Base-by-base conservation (phyloP, 305 asterid species). In the Fraxinus dipetala region DNA sequence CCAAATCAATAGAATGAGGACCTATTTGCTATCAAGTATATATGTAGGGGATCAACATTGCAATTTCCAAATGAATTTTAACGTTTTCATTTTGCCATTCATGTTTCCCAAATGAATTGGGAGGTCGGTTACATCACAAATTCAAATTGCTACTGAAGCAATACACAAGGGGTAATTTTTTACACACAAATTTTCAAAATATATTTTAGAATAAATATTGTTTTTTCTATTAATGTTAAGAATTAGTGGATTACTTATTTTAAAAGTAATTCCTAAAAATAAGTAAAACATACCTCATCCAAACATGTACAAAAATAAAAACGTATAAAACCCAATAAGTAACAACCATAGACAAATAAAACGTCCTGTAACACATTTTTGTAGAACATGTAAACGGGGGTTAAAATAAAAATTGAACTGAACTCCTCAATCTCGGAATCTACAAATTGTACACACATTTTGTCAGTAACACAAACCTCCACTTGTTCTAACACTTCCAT, bases 391-490 rank as follows among this genome's bases (percentile, higher is more conserved):
- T 22, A 31, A 24, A 75, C 16, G 70, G 77, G 67, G 32, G 16
- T 24, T 30, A 81, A 77, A 61, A 80, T 80, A 34, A 28, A 80
- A 30, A 30, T 69, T 35, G 79, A 9, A 40, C 73, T 35, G 79
- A 9, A 40, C 73, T 77, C 75, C 74, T 51, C 76, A 61, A 83
- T 67, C 8, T 30, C 32, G 40, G 38, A 79, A 83, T 85, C 48
- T 87, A 87, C 88, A 69, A 85, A 79, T 51, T 83, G 81, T 81
- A 82, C 87, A 78, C 51, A 75, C 69, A 35, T 77, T 78, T 51
- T 74, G 83, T 28, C 61, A 43, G 13, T 26, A 79, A 65, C 72
- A 82, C 38, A 75, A 38, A 18, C 59, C 56, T 34, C 72, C 61
- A 34, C 48, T 24, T 43, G 18, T 72, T 45, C 24, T 16, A 61